Conservation (phyloP, 1,284 basidiomycete genomes). For the Taiwanofungus camphoratus region DNA sequence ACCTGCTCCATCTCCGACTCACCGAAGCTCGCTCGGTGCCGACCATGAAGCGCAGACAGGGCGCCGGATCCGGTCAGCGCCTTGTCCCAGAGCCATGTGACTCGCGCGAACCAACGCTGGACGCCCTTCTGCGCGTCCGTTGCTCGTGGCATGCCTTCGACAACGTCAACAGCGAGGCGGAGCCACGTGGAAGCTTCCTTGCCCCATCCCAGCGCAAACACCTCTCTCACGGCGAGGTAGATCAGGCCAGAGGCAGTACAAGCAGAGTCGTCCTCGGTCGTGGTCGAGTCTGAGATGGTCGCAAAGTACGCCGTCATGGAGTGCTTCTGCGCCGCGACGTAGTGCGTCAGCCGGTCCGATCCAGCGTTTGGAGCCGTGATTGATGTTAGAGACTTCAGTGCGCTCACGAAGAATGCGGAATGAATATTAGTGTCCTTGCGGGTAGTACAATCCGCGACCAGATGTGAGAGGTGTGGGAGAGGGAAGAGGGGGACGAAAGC, state of each 20-base stretch:
- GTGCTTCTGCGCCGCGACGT: neutral
- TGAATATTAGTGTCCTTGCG: neutral
- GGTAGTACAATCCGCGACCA: neutral
- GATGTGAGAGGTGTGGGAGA: neutral
- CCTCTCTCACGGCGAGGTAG: neutral
- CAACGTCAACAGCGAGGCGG: neutral
- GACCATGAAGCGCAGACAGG: neutral
- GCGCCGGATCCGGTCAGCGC: neutral
- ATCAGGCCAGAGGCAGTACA: neutral
- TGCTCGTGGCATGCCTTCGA: neutral
- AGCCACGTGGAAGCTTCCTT: neutral
- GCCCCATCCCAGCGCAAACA: neutral
- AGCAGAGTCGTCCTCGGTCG: neutral
- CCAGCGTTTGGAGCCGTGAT: neutral
- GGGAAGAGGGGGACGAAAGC: slow-evolving; percentile 2
- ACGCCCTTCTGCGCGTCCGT: neutral
- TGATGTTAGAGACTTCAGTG: neutral
- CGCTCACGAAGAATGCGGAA: neutral
- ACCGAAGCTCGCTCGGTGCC: neutral
- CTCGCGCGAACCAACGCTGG: slow-evolving; percentile 1
- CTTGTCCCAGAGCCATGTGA: neutral
- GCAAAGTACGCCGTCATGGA: neutral
- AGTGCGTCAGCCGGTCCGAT: neutral
- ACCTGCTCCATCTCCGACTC: neutral
- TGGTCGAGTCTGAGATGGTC: neutral